phyloP scores from a whole-genome alignment of 129 eudicot genomes.

The Cynara cardunculus region DNA sequence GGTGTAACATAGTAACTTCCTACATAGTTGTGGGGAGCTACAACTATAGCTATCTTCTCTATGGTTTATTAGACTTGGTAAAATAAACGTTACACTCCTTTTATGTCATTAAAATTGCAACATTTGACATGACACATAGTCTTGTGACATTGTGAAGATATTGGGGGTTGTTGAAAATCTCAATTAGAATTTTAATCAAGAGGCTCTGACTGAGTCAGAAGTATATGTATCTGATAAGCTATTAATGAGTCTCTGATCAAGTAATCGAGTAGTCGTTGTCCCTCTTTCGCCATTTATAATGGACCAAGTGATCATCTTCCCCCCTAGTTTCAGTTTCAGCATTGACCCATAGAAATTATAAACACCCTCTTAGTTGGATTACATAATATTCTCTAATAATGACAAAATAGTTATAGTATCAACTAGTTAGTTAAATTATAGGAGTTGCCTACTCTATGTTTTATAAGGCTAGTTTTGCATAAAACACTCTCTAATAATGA shows the following conservation, averaged over 20 bases:
- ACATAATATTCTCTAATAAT: background rate
- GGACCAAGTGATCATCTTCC: background rate
- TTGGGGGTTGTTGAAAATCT: background rate
- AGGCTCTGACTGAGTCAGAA: background rate
- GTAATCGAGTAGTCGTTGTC: background rate
- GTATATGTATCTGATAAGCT: background rate
- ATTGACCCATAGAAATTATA: background rate
- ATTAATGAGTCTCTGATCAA: background rate
- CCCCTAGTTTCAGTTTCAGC: background rate
- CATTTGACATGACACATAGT: background rate
- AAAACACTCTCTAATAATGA: background rate
- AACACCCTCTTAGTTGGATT: background rate
- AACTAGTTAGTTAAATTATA: background rate
- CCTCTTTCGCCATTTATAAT: background rate
- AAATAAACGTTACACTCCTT: background rate
- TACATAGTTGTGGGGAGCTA: too few species aligned
- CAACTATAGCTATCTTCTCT: too few species aligned
- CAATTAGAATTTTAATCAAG: background rate
- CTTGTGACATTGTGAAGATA: background rate
- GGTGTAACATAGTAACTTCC: too few species aligned
- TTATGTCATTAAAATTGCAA: background rate
- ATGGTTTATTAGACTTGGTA: too few species aligned
- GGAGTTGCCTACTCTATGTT: too few species aligned
- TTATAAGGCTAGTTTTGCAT: background rate
- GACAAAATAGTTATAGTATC: background rate